Evolutionary conservation across 805 yeast genomes (phyloP).

Genomic region (Komagataella mondaviorum): DNA sequence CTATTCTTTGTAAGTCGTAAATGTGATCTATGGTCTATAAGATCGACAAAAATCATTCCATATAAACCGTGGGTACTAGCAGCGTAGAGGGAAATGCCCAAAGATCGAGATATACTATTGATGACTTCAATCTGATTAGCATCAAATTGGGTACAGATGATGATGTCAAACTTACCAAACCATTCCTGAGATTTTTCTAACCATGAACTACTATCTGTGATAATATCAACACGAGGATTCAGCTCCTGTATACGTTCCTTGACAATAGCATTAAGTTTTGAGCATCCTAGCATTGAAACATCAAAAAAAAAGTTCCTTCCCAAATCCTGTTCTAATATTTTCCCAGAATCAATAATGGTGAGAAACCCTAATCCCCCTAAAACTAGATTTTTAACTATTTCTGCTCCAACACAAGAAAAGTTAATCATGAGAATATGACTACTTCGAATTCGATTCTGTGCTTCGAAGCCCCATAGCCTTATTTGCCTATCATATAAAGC

Average conservation of each 20-base stretch:
- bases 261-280: constrained; percentile 37
- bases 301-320: constrained; percentile 65
- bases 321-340: constrained; percentile 46
- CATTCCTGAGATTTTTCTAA: constrained; percentile 17
- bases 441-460: constrained; percentile 65
- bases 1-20: constrained; percentile 38
- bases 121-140: constrained; percentile 27
- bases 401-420: constrained; percentile 69
- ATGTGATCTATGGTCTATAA: constrained; percentile 46
- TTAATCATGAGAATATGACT: constrained; percentile 62
- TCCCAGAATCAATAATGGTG: constrained; percentile 49
- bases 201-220: constrained; percentile 23
- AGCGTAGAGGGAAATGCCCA: constrained; percentile 52
- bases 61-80: constrained; percentile 67
- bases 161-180: constrained; percentile 46
- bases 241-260: constrained; percentile 48
- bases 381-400: constrained; percentile 70
- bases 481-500: constrained; percentile 93
- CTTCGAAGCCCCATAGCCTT: constrained; percentile 90
- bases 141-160: constrained; percentile 60
- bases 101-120: constrained; percentile 41
- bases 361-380: constrained; percentile 80
- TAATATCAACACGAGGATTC: constrained; percentile 64
- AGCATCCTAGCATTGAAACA: constrained; percentile 38
- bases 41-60: constrained; percentile 73